Conservation (phyloP, 768 basidiomycete species). For the Cystofilobasidium bisporidii region DNA sequence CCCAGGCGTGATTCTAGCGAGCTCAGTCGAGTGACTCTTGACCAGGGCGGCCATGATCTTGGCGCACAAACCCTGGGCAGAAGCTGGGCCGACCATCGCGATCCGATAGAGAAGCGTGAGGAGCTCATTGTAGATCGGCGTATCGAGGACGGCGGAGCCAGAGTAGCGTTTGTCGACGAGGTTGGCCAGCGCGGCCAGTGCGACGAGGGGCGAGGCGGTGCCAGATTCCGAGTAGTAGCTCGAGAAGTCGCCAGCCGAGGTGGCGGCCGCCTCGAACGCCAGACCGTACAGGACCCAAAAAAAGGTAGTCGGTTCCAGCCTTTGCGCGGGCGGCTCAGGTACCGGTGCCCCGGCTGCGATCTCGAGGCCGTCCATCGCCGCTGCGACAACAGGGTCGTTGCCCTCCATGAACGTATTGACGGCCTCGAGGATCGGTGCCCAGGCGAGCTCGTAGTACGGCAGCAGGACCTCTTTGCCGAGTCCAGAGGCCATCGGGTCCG, state of each 20-base stretch:
- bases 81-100: constrained; percentile 72
- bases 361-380: constrained; percentile 73
- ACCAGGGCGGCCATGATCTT: constrained; percentile 59
- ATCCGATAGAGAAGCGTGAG: constrained; percentile 78
- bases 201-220: constrained; percentile 56
- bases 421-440: constrained; percentile 74
- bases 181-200: constrained; percentile 64
- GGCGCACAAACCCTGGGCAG: constrained; percentile 60
- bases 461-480: constrained; percentile 82
- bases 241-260: constrained; percentile 34
- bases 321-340: constrained; percentile 31
- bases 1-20: constrained; percentile 8
- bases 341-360: constrained; percentile 13
- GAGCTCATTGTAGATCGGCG: constrained; percentile 79
- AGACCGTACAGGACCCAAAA: constrained; percentile 88
- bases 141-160: constrained; percentile 69
- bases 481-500: constrained; percentile 47
- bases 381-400: constrained; percentile 57
- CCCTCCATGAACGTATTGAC: constrained; percentile 68
- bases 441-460: constrained; percentile 78
- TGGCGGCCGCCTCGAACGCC: constrained; percentile 71
- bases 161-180: constrained; percentile 72
- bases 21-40: constrained; percentile 31
- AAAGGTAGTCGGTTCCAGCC: constrained; percentile 60
- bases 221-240: constrained; percentile 27